Evolutionary conservation across 345 rosid genomes (phyloP), one percentile per base, ranked within the genome.

Genomic region (Raphanus sativus): DNA sequence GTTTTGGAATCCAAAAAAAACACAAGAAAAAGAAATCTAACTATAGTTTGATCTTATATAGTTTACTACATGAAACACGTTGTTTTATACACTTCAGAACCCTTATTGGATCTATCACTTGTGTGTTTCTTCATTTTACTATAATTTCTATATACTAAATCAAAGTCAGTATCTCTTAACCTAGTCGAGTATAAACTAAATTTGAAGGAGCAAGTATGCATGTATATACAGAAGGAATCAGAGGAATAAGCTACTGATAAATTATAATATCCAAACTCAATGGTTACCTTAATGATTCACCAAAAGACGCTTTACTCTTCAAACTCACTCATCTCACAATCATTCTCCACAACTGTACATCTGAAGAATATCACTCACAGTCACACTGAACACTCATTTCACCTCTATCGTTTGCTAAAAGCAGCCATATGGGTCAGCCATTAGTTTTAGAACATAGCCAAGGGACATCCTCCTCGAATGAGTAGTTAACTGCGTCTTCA

Each of bases 311-410:
- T 76, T 11, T 34, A 69, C 67, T 77, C 36, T 40, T 55, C 66
- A 77, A 63, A 65, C 76, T 71, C 81, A 71, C 81, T 65, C 81
- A 63, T 77, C 77, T 78, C 65, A 67, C 77, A 71, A 34, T 66
- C 73, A 65, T 56, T 71, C 62, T 33, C 33, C 73, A 72, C 28
- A 73, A 73, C 77, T 78, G 36, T 78, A 78, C 69, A 73, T 30
- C 69, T 78, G 69, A 72, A 78, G 73, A 78, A 66, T 78, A 42
- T 34, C 34, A 78, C 34, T 72, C 77, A 66, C 34, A 59, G 15
- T 78, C 73, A 65, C 77, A 72, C 73, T 66, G 38, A 60, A 66
- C 77, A 78, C 64, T 38, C 63, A 11, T 48, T 36, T 66, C 7
- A 60, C 56, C 36, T 73, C 33, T 78, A 66, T 52, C 1, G 21